Conservation (phyloP, 441 rosid genomes). For the Populus hybrid region DNA sequence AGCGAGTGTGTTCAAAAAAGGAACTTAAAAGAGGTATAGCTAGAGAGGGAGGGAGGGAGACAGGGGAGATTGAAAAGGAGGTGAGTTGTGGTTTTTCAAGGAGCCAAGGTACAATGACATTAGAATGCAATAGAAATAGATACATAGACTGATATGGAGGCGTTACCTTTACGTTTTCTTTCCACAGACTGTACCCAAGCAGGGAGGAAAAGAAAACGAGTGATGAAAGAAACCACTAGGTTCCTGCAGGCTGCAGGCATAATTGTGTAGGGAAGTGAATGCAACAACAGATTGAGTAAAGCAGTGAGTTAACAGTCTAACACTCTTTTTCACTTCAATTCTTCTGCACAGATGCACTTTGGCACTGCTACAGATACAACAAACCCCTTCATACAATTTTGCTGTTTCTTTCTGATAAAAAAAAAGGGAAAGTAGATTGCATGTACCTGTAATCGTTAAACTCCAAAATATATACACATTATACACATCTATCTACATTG, state of each 20-base stretch:
- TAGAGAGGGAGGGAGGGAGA: neutral
- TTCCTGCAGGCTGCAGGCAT: slow-evolving; percentile 27
- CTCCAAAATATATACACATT: no score
- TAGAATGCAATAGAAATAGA: slow-evolving; percentile 1
- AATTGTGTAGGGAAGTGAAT: slow-evolving; percentile 46
- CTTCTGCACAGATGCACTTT: neutral
- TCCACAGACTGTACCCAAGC: slow-evolving; percentile 15
- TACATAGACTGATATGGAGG: slow-evolving; percentile 35
- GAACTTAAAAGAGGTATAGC: neutral
- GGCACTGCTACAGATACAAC: neutral
- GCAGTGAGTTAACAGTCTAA: slow-evolving; percentile 16
- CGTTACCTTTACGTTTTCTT: slow-evolving; percentile 67
- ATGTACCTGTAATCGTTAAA: no score
- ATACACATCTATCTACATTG: no score
- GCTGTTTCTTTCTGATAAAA: no score
- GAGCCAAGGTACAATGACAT: neutral
- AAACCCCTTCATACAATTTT: no score
- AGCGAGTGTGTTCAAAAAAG: neutral
- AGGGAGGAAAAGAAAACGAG: neutral
- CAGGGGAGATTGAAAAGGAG: neutral
- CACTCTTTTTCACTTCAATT: neutral
- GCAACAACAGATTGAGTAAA: slow-evolving; percentile 31
- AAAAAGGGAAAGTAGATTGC: no score
- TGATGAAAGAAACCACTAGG: slow-evolving; percentile 40
- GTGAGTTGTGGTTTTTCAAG: neutral